phyloP scores from a whole-genome alignment of 345 rosid species.

The Ceriops tagal region DNA sequence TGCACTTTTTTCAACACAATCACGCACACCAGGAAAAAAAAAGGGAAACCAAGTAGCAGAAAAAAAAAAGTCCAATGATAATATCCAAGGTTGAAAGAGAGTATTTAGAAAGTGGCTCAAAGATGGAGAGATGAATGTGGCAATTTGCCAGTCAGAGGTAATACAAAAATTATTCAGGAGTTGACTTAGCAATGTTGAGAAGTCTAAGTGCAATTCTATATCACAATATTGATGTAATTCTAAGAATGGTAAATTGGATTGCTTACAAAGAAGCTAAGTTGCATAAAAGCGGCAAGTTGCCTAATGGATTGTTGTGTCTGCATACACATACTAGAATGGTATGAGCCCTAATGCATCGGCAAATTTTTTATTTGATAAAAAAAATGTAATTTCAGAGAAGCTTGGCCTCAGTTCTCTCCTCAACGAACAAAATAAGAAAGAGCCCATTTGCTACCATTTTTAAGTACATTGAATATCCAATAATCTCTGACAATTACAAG shows the following conservation, averaged over 20 bases:
- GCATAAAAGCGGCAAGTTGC: not conserved
- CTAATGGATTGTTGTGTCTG: not conserved
- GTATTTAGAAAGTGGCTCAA: conserved; percentile 1
- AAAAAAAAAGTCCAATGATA: not conserved
- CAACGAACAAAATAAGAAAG: too few relatives aligned
- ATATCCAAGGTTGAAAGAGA: not conserved
- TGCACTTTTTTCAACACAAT: conserved; percentile 7
- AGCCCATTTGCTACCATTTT: not conserved
- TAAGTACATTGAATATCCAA: not conserved
- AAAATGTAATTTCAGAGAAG: too few relatives aligned
- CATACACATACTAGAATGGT: too few relatives aligned
- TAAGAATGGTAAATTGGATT: not conserved
- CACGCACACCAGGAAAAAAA: conserved; percentile 1
- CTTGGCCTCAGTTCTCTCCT: too few relatives aligned
- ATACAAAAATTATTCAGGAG: not conserved
- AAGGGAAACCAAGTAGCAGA: not conserved
- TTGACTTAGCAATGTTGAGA: not conserved
- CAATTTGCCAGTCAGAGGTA: not conserved
- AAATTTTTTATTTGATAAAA: too few relatives aligned
- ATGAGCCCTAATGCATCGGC: too few relatives aligned
- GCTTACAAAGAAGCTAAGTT: not conserved
- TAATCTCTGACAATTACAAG: not conserved
- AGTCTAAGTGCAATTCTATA: not conserved
- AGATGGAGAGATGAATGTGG: not conserved
- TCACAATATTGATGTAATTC: not conserved